These are phyloP conservation scores for Bretschneidera sinensis DNA, from an alignment of 345 rosid genomes.

Conservation along the genomic window DNA sequence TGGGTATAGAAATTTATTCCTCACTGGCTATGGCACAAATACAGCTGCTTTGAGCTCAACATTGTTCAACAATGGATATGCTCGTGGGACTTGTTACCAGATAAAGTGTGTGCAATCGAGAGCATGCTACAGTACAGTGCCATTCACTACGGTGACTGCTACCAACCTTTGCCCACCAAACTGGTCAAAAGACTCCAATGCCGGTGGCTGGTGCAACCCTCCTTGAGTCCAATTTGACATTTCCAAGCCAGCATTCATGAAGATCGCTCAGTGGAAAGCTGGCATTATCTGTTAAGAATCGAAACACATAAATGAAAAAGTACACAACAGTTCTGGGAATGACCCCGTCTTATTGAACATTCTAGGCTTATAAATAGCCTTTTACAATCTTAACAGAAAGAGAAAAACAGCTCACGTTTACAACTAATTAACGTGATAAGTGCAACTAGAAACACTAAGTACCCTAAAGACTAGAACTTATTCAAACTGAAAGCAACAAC, in stretches of 20 bases:
- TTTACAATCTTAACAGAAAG: too few relatives aligned
- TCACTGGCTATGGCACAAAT: slow-evolving; percentile 58
- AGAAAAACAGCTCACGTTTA: too few relatives aligned
- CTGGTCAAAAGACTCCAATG: slow-evolving; percentile 50
- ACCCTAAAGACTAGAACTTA: too few relatives aligned
- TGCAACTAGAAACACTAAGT: too few relatives aligned
- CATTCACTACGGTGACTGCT: slow-evolving; percentile 57
- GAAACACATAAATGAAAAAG: too few relatives aligned
- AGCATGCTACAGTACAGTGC: slow-evolving; percentile 36
- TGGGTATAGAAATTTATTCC: slow-evolving; percentile 67
- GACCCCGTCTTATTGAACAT: too few relatives aligned
- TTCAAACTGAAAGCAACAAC: too few relatives aligned
- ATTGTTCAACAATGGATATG: slow-evolving; percentile 65
- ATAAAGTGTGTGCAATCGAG: slow-evolving; percentile 53
- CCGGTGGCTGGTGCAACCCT: slow-evolving; percentile 94
- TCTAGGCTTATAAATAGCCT: too few relatives aligned
- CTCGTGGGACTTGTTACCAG: slow-evolving; percentile 75
- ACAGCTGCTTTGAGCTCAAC: slow-evolving; percentile 71
- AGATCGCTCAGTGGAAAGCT: slow-evolving; percentile 75
- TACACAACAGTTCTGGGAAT: too few relatives aligned
- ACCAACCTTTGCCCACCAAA: slow-evolving; percentile 89
- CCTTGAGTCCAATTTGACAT: slow-evolving; percentile 79
- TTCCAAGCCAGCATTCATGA: slow-evolving; percentile 88
- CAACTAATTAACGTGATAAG: too few relatives aligned
- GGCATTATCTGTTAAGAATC: too few relatives aligned